A percentile compares a stretch with the other conserved stretches of the same genome.
phyloP scores from a whole-genome alignment of 2,329 filamentous ascomycete species.

The Sphaerulina populicola region DNA sequence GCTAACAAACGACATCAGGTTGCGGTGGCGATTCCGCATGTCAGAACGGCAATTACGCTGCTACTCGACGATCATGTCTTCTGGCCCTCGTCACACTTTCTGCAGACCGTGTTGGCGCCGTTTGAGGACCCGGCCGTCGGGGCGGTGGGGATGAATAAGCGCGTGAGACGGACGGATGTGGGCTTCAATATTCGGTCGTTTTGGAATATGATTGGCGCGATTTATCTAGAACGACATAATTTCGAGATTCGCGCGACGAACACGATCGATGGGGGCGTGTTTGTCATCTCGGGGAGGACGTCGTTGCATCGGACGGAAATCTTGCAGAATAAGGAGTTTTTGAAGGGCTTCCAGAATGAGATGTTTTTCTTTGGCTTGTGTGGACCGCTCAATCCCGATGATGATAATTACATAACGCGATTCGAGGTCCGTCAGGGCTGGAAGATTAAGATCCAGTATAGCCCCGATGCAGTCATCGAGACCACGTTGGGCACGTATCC shows the following conservation, averaged over 20 bases:
- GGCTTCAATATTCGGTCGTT: conserved; percentile 10
- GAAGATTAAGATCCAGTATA: conserved; percentile 10
- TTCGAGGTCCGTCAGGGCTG: conserved; percentile 7
- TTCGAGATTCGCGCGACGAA: conserved; percentile 30
- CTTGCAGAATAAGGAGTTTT: conserved; percentile 22
- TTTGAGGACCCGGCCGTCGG: conserved; percentile 9
- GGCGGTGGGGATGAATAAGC: conserved; percentile 17
- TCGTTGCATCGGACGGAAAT: conserved; percentile 25
- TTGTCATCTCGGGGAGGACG: conserved; percentile 31
- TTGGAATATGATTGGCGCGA: conserved; percentile 24
- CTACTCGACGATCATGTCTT: conserved; percentile 11
- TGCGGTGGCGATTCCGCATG: conserved; percentile 1
- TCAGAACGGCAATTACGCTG: conserved; percentile 2
- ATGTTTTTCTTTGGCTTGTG: conserved; percentile 9
- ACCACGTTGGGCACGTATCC: conserved; percentile 8
- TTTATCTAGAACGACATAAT: conserved; percentile 32
- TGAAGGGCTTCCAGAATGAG: conserved; percentile 6
- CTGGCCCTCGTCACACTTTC: conserved; percentile 2
- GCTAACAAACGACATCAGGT: conserved; percentile 13
- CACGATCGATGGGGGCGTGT: conserved; percentile 30
- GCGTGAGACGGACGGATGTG: conserved; percentile 3
- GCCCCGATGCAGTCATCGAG: conserved; percentile 3
- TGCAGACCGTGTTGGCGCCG: conserved; percentile 1
- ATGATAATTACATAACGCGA: conserved; percentile 8
- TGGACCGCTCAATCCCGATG: conserved; percentile 8